Evolutionary conservation across 139 green algal species (phyloP).

Genomic region (Micromonas pusilla): DNA sequence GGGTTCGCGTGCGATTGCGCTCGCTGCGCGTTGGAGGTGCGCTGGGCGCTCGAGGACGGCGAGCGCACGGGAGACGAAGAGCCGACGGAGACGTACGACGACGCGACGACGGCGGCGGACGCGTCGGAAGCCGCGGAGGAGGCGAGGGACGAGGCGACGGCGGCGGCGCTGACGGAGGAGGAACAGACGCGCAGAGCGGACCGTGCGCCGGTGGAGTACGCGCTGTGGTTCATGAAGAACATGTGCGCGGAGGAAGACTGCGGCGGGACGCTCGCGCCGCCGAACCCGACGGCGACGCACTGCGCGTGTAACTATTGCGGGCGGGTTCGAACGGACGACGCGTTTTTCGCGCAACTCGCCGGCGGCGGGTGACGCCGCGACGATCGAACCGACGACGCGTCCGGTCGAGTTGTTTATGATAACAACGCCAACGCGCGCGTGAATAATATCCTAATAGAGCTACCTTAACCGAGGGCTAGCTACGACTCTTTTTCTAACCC

Average conservation of each 20-base stretch:
- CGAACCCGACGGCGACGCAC: neutral
- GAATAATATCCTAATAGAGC: no score
- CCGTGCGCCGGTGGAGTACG: neutral
- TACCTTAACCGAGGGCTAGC: neutral
- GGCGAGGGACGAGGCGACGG: no score
- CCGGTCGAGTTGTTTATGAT: no score
- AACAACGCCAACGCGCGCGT: no score
- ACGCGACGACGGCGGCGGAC: no score
- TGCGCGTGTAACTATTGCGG: neutral
- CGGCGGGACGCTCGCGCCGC: neutral
- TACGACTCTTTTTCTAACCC: neutral
- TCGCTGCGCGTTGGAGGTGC: neutral
- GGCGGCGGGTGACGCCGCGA: neutral
- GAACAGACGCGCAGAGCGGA: no score
- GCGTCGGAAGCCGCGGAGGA: no score
- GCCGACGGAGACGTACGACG: no score
- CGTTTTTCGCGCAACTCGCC: neutral
- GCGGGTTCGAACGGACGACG: neutral
- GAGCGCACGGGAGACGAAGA: neutral
- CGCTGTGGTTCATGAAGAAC: neutral
- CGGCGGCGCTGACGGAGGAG: no score
- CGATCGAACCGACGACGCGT: no score
- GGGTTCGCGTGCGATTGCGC: neutral
- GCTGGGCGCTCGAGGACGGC: neutral
- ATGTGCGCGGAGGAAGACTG: neutral